These are phyloP conservation scores for Knoxdaviesia proteae DNA, from an alignment of 2,329 filamentous ascomycete species.

Conservation along the genomic window DNA sequence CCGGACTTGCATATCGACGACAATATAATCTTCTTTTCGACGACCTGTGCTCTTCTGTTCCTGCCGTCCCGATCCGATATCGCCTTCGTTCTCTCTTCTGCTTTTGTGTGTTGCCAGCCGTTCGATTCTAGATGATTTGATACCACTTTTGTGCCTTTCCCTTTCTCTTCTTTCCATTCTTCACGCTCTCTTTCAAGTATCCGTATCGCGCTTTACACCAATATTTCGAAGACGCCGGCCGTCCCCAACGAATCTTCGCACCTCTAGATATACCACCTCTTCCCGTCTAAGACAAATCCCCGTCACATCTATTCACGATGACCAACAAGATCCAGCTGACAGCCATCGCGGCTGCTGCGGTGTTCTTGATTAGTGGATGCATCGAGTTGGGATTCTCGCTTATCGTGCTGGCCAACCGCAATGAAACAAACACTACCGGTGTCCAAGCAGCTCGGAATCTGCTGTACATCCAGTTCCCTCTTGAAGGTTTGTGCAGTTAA, in stretches of 20 bases:
- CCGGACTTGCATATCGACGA: too few species aligned
- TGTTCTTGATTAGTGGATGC: slow-evolving; percentile 31
- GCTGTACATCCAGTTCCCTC: slow-evolving; percentile 29
- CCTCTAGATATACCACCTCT: too few species aligned
- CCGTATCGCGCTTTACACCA: too few species aligned
- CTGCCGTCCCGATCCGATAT: too few species aligned
- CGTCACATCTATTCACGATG: slow-evolving; percentile 14
- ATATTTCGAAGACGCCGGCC: too few species aligned
- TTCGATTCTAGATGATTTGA: slow-evolving; percentile 1
- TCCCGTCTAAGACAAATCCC: too few species aligned
- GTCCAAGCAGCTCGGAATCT: slow-evolving; percentile 26
- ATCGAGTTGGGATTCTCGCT: slow-evolving; percentile 33
- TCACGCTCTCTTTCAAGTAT: too few species aligned
- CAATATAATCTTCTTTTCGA: too few species aligned
- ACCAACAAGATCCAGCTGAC: slow-evolving; percentile 31
- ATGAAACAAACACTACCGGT: slow-evolving; percentile 21
- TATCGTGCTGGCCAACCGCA: slow-evolving; percentile 24
- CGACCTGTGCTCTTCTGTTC: too few species aligned
- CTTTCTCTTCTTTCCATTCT: not conserved
- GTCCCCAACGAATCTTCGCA: too few species aligned
- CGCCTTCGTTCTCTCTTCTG: too few species aligned
- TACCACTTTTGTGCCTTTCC: not conserved
- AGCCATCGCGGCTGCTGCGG: slow-evolving; percentile 23
- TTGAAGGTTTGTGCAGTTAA: slow-evolving; percentile 11
- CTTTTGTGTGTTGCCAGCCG: not conserved